These are phyloP conservation scores for Globisporangium radiosum DNA, from an alignment of 352 stramenopile species.

Conservation along the genomic window DNA sequence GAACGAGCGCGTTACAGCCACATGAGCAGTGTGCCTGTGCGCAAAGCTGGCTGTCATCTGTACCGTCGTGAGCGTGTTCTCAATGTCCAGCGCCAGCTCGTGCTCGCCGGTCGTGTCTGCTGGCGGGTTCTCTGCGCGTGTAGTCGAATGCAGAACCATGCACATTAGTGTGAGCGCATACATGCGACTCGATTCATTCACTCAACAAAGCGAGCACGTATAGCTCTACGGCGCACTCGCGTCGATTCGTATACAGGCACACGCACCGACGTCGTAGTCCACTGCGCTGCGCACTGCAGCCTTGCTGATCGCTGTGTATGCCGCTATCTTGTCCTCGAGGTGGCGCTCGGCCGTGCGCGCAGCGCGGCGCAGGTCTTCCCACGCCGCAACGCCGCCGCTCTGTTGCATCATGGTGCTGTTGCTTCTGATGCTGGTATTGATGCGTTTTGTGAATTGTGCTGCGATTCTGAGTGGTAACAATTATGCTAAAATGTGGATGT, in stretches of 20 bases:
- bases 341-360: conserved; percentile 66
- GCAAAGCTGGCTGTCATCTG: conserved; percentile 2
- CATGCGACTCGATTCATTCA: neutral
- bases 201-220: neutral
- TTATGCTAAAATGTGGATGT: too few species aligned
- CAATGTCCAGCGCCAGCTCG: conserved; percentile 68
- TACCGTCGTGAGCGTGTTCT: conserved; percentile 61
- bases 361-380: conserved; percentile 69
- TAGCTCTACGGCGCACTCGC: neutral
- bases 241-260: neutral
- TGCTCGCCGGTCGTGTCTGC: conserved; percentile 49
- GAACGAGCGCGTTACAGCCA: neutral
- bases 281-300: conserved; percentile 23
- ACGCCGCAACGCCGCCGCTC: conserved; percentile 31
- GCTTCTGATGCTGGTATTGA: too few species aligned
- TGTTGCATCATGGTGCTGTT: conserved; percentile 46
- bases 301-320: conserved; percentile 59
- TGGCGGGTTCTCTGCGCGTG: conserved; percentile 53
- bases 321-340: conserved; percentile 77
- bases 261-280: conserved; percentile 60
- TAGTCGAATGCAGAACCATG: too few species aligned
- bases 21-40: neutral
- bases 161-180: neutral
- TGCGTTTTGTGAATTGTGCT: too few species aligned
- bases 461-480: too few species aligned